These are phyloP conservation scores for Cucumis variabilis DNA, from an alignment of 331 rosid species.

Conservation along the genomic window DNA sequence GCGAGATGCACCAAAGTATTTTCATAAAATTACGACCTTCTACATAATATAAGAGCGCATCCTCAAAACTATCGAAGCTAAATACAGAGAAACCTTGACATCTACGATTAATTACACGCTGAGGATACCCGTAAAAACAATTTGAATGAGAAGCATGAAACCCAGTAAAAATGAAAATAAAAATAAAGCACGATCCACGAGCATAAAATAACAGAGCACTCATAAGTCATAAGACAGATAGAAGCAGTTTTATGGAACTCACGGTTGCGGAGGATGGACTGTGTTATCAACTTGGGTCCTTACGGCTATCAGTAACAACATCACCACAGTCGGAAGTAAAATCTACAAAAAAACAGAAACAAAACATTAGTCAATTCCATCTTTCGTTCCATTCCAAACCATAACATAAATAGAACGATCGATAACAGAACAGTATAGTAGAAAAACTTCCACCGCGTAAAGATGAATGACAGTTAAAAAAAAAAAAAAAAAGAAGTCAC, in stretches of 20 bases:
- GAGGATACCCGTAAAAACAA: too few relatives aligned
- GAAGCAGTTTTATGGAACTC: slow-evolving; percentile 42
- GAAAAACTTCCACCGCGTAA: background rate
- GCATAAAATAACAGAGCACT: background rate
- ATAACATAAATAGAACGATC: background rate
- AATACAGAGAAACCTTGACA: background rate
- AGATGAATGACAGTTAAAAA: background rate
- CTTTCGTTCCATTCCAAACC: background rate
- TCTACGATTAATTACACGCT: background rate
- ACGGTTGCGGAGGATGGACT: slow-evolving; percentile 90
- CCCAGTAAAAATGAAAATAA: too few relatives aligned
- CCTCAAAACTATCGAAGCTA: slow-evolving; percentile 14
- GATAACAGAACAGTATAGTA: background rate
- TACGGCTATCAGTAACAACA: slow-evolving; percentile 79
- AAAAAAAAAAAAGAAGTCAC: background rate
- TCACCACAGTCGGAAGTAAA: slow-evolving; percentile 88
- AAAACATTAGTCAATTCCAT: slow-evolving; percentile 31
- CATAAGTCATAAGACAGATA: background rate
- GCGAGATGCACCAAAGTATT: background rate
- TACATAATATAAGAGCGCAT: background rate
- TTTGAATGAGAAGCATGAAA: too few relatives aligned
- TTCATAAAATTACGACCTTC: background rate
- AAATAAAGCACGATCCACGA: too few relatives aligned
- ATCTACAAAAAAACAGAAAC: slow-evolving; percentile 58
- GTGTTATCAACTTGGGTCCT: slow-evolving; percentile 88